Base-by-base conservation (phyloP, 345 rosid genomes). In the Brassica juncea region DNA sequence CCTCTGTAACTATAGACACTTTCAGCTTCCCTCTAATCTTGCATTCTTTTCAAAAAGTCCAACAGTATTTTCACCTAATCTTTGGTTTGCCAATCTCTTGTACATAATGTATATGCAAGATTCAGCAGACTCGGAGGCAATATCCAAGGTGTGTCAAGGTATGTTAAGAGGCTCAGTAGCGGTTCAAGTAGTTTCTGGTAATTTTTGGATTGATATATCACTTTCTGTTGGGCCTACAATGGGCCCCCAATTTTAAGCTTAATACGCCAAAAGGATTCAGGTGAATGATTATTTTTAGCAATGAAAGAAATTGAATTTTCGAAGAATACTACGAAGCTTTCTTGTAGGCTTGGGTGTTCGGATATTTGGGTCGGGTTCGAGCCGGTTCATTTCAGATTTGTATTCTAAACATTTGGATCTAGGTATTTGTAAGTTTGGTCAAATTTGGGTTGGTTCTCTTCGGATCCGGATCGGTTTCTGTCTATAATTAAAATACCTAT, bases 21-120 rank as follows among this genome's bases (percentile, higher is more conserved):
- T 39, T 44, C 3, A 3, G 61, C 44, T 47, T 44, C 47, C 69
- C 30, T 73, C 68, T 9, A 73, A 15, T 44, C 69, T 62, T 62
- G 31, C 76, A 42, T 44, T 63, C 9, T 8, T 42, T 62, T 12
- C 44, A 3, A 58, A 42, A 37, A 44, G 28, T 27, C 42, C 16
- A 60, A 57, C 23, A 61, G 14, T 44, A 19, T 19, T 19, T 19
- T 19, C 19, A 19, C 19, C 25, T 54, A 61, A 42, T 39, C 11
- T 73, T 35, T 19, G 15, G 4, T 34, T 34, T 65, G 34, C 55
- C 71, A 67, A 67, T 39, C 16, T 42, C 9, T 47, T 47, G 12
- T 60, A 25, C 19, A 47, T 15, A 6, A 42, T 71, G 66, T 71
- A 16, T 3, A 16, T 6, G 14, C 34, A 71, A 58, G 32, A 55